These are phyloP conservation scores for Globisporangium megalacanthum DNA, from an alignment of 352 stramenopile species.

Conservation along the genomic window DNA sequence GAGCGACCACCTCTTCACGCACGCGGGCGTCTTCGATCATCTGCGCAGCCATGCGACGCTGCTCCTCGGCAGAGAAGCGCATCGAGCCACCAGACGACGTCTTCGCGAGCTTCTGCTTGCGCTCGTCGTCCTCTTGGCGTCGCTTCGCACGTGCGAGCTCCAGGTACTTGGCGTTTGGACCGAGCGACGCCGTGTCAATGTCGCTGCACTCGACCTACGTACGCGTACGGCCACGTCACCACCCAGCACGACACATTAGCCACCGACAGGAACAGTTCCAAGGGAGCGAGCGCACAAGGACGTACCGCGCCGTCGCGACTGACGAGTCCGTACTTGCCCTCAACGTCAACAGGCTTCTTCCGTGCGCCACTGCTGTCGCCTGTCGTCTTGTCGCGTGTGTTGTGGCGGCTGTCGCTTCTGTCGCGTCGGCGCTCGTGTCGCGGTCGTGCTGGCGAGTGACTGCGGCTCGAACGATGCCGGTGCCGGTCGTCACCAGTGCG, in stretches of 20 bases:
- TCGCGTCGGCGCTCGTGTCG: background rate
- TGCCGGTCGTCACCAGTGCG: background rate
- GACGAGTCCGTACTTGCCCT: slow-evolving; percentile 62
- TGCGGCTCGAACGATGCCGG: background rate
- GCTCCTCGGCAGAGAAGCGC: slow-evolving; percentile 53
- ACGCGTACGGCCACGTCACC: background rate
- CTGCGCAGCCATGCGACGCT: slow-evolving; percentile 44
- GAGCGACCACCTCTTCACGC: slow-evolving; percentile 55
- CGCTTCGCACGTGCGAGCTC: slow-evolving; percentile 66
- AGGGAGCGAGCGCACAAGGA: background rate
- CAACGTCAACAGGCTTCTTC: slow-evolving; percentile 25
- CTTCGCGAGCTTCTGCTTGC: slow-evolving; percentile 58
- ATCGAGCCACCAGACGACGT: slow-evolving; percentile 11
- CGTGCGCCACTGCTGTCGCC: background rate
- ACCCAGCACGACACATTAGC: background rate
- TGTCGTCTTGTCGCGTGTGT: background rate
- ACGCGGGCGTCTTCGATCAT: slow-evolving; percentile 75
- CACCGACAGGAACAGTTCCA: background rate
- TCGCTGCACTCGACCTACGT: slow-evolving; percentile 60
- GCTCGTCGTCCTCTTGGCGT: slow-evolving; percentile 61
- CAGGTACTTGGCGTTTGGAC: slow-evolving; percentile 74
- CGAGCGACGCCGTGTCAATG: slow-evolving; percentile 68
- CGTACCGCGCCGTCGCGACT: slow-evolving; percentile 42
- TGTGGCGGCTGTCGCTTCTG: background rate
- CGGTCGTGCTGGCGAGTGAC: background rate